These are phyloP conservation scores for Toxoplasma gondii DNA, from an alignment of 169 alveolate genomes.

Conservation along the genomic window DNA sequence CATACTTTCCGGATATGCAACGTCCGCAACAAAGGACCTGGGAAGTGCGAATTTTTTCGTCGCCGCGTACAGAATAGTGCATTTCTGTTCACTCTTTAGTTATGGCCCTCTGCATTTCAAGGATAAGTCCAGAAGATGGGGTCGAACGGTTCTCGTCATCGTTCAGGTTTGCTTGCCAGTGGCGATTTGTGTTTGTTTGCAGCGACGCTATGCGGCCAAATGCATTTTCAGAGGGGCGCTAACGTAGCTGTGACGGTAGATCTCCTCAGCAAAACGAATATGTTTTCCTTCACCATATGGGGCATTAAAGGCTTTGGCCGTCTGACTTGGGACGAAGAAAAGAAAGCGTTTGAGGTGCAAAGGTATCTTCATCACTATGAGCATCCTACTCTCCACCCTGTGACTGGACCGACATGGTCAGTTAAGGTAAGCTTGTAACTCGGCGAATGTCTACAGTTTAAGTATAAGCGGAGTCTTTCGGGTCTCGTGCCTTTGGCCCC, in stretches of 20 bases:
- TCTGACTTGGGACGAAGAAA: constrained; percentile 36
- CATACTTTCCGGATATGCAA: neutral
- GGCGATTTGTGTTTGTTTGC: neutral
- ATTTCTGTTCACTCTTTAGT: too few species aligned
- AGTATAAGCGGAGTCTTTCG: too few species aligned
- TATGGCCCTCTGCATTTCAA: too few species aligned
- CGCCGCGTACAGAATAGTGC: too few species aligned
- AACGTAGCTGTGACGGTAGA: constrained; percentile 30
- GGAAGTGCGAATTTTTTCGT: too few species aligned
- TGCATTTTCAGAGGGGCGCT: constrained; percentile 46
- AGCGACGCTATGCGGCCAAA: constrained; percentile 51
- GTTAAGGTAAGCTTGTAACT: constrained; percentile 13
- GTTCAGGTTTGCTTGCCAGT: too few species aligned
- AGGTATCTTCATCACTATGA: constrained; percentile 61
- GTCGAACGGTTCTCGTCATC: too few species aligned
- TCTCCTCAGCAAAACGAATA: neutral
- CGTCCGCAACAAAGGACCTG: neutral
- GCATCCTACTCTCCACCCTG: constrained; percentile 58
- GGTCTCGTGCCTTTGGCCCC: too few species aligned
- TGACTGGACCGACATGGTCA: constrained; percentile 60
- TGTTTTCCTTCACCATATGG: constrained; percentile 44
- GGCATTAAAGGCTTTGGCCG: constrained; percentile 49
- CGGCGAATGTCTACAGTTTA: neutral
- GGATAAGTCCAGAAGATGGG: too few species aligned
- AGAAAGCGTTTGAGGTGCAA: constrained; percentile 56